Conservation (phyloP, 176 grass and related monocot species). For the Triticum turgidum region DNA sequence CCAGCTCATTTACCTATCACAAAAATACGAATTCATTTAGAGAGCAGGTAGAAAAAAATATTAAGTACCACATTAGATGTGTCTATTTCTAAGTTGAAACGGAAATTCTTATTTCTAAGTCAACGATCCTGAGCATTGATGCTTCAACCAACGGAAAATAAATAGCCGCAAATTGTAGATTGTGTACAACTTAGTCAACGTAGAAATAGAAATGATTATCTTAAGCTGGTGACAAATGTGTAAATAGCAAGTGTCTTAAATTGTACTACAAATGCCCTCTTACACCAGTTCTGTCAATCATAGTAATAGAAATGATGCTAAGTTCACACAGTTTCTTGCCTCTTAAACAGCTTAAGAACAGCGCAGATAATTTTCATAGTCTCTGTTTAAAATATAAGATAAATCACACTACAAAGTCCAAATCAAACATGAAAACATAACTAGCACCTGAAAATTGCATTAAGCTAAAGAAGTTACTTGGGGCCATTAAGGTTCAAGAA, state of each 20-base stretch:
- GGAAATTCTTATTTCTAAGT: too few species aligned
- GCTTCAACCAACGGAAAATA: neutral
- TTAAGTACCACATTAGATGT: neutral
- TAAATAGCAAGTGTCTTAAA: neutral
- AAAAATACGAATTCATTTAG: constrained; percentile 32
- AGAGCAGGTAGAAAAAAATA: neutral
- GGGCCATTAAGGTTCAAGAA: neutral
- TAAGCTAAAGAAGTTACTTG: constrained; percentile 2
- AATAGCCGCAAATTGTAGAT: neutral
- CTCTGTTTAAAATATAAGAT: neutral
- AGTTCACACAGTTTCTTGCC: neutral
- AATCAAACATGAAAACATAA: constrained; percentile 23
- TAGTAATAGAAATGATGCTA: neutral
- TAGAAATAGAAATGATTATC: neutral
- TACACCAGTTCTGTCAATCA: neutral
- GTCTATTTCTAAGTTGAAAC: neutral
- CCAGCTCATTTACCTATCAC: constrained; percentile 59
- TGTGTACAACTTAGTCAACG: neutral
- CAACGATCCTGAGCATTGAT: neutral
- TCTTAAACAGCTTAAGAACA: too few species aligned
- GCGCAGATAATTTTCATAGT: neutral
- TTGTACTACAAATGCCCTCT: constrained; percentile 10
- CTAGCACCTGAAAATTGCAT: neutral
- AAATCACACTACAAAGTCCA: neutral
- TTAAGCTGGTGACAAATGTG: neutral